Conservation (phyloP, 345 rosid genomes). For the Draba incana region DNA sequence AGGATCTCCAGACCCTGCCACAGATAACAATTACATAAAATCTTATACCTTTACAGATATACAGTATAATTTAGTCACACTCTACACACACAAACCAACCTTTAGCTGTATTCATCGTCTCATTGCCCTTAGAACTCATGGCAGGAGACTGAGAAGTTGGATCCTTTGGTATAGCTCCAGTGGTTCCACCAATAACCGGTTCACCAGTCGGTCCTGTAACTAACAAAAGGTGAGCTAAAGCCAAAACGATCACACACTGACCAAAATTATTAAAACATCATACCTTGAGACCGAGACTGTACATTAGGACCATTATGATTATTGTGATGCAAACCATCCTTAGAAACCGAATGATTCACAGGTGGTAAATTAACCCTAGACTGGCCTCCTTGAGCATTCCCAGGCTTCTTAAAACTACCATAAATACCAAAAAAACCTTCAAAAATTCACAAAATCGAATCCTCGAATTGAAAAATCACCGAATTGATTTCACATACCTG, state of each 20-base stretch:
- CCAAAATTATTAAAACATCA: background rate
- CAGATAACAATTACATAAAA: slow-evolving; percentile 20
- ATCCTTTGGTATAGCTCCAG: slow-evolving; percentile 72
- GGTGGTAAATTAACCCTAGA: slow-evolving; percentile 57
- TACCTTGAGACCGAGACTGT: slow-evolving; percentile 66
- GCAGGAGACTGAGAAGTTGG: slow-evolving; percentile 76
- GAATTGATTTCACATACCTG: slow-evolving; percentile 50
- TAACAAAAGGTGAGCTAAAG: slow-evolving; percentile 9
- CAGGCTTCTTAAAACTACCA: slow-evolving; percentile 69
- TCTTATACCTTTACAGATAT: background rate
- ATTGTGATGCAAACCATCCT: slow-evolving; percentile 39
- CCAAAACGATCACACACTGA: too few species aligned
- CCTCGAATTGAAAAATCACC: background rate
- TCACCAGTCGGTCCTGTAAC: slow-evolving; percentile 54
- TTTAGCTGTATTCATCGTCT: slow-evolving; percentile 54
- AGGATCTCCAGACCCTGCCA: slow-evolving; percentile 55
- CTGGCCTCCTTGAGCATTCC: slow-evolving; percentile 76
- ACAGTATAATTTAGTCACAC: background rate
- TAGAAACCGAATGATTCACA: slow-evolving; percentile 47
- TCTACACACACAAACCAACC: slow-evolving; percentile 43
- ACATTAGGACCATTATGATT: slow-evolving; percentile 62
- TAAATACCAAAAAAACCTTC: background rate
- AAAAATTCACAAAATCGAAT: slow-evolving; percentile 7
- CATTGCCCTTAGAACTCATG: slow-evolving; percentile 50
- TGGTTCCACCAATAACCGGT: slow-evolving; percentile 44